phyloP scores from a whole-genome alignment of 306 rosid genomes.

The Luffa acutangula region DNA sequence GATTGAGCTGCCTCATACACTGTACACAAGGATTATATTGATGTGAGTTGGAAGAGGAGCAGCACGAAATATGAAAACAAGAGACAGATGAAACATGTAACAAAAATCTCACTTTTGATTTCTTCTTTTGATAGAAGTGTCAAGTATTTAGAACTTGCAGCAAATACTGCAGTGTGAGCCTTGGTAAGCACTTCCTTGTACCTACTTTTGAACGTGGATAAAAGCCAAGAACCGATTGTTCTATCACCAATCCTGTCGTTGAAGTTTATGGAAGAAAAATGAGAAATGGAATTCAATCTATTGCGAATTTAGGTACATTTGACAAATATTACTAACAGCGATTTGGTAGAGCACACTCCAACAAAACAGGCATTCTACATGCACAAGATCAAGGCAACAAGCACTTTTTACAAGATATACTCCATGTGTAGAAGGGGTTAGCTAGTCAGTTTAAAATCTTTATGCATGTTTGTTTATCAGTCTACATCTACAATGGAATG shows the following conservation, averaged over 20 bases:
- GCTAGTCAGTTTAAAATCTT: not conserved
- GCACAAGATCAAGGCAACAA: not conserved
- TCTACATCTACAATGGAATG: not conserved
- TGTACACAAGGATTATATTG: conserved; percentile 20
- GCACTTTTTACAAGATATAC: not conserved
- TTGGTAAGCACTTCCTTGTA: conserved; percentile 85
- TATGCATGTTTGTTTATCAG: not conserved
- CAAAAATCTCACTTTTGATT: conserved; percentile 48
- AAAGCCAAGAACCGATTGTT: conserved; percentile 65
- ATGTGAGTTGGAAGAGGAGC: not conserved
- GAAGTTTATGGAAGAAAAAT: not conserved
- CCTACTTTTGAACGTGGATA: conserved; percentile 83
- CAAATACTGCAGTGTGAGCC: conserved; percentile 67
- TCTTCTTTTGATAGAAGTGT: conserved; percentile 70
- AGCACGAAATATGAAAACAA: not conserved
- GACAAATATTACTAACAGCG: not conserved
- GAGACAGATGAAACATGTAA: conserved; percentile 13
- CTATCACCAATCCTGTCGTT: conserved; percentile 67
- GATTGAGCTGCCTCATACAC: conserved; percentile 94
- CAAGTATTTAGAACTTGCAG: conserved; percentile 57
- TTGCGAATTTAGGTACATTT: not conserved
- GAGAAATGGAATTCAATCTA: not conserved
- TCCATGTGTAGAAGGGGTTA: not conserved
- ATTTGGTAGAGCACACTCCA: not conserved
- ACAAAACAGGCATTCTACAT: not conserved